Percentiles rank a stretch among this genome's conserved stretches.
These are phyloP conservation scores for Ophiostoma triangulosporum DNA, from an alignment of 2,329 filamentous ascomycete species.

Conservation along the genomic window DNA sequence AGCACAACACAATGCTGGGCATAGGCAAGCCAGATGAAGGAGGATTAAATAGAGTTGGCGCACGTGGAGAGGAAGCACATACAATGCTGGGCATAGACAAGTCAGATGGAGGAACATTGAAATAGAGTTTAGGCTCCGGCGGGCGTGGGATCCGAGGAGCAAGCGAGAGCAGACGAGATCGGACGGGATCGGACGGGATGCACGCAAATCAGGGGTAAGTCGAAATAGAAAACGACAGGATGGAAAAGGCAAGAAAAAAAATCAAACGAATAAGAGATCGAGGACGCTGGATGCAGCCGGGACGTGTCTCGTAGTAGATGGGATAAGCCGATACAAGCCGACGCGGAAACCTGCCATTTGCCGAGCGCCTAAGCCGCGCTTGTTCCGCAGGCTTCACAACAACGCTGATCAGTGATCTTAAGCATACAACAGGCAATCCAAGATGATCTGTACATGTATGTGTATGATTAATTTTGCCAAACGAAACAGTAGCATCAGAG, in stretches of 20 bases:
- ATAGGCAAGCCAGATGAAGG: too few relatives aligned
- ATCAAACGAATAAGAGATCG: not conserved
- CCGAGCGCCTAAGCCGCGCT: not conserved
- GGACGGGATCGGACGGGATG: not conserved
- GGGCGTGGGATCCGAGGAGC: not conserved
- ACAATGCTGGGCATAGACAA: too few relatives aligned
- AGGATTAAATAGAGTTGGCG: too few relatives aligned
- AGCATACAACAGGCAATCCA: too few relatives aligned
- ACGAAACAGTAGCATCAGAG: too few relatives aligned
- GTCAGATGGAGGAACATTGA: not conserved
- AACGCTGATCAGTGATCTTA: too few relatives aligned
- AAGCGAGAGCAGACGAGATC: not conserved
- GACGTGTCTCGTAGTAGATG: not conserved
- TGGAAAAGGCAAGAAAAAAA: not conserved
- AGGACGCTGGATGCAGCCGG: not conserved
- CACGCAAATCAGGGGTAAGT: not conserved
- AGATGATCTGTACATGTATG: too few relatives aligned
- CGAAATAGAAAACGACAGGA: not conserved
- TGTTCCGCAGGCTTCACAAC: too few relatives aligned
- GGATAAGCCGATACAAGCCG: constrained; percentile 3
- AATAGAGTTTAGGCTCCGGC: not conserved
- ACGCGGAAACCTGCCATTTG: not conserved
- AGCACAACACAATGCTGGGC: too few relatives aligned
- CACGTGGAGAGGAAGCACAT: too few relatives aligned
- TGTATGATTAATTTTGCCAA: too few relatives aligned